These are phyloP conservation scores for Auriculariales sp. DNA, from an alignment of 768 basidiomycete genomes.

Conservation along the genomic window DNA sequence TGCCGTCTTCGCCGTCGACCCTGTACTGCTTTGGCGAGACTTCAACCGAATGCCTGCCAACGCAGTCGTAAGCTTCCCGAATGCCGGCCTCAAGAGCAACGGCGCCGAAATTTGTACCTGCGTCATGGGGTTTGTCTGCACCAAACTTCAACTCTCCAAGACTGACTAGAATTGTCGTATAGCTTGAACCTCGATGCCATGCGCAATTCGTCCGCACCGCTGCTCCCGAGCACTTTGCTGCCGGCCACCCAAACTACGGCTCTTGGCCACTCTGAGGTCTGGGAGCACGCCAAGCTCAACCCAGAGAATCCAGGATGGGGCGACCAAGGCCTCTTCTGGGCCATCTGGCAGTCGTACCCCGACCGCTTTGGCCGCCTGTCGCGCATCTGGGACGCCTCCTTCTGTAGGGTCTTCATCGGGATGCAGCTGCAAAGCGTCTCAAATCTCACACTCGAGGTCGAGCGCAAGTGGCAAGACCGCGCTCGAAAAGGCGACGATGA, in stretches of 20 bases:
- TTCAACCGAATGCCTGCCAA: constrained; percentile 4
- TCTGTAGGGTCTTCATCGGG: constrained; percentile 1
- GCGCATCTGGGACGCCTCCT: constrained; percentile 8
- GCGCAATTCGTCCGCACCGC: constrained; percentile 5
- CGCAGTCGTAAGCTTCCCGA: constrained; percentile 8
- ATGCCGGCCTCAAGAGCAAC: constrained; percentile 7
- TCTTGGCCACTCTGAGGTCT: not conserved
- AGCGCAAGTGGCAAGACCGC: not conserved
- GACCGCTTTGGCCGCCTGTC: constrained; percentile 6
- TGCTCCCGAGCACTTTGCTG: constrained; percentile 8
- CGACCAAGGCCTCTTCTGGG: constrained; percentile 11
- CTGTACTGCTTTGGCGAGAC: constrained; percentile 9
- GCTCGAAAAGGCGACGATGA: not conserved
- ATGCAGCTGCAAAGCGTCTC: not conserved
- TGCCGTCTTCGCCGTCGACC: constrained; percentile 10
- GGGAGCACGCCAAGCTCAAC: not conserved
- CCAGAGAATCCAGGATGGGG: constrained; percentile 8
- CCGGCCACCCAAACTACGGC: not conserved
- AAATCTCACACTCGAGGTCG: not conserved
- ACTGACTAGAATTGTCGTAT: too few species aligned
- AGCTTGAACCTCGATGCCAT: constrained; percentile 8
- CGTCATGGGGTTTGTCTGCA: constrained; percentile 9
- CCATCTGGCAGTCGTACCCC: constrained; percentile 7
- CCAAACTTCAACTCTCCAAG: too few species aligned
- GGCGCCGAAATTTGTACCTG: constrained; percentile 8